Base-by-base conservation (phyloP, 1,284 basidiomycete genomes). In the Phaffia rhodozyma region DNA sequence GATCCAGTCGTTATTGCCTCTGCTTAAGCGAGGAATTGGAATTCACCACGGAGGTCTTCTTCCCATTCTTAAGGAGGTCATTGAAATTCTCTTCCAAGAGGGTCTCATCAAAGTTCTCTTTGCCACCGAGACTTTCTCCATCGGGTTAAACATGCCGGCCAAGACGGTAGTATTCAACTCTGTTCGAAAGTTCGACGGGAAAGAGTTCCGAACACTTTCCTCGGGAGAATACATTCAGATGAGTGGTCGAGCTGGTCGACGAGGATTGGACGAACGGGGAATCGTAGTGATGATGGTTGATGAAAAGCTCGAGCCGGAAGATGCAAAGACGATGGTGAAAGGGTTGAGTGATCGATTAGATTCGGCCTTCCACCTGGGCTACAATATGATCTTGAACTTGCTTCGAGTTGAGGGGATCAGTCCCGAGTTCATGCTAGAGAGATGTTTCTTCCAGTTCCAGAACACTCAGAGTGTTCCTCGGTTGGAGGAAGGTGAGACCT, bases 241-340 rank as follows among this genome's bases (percentile, higher is more conserved):
- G 96, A 94, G 92, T 0, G 96, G 96, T 63, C 89, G 96, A 69
- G 96, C 96, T 5, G 96, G 96, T 70, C 86, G 96, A 73, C 86
- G 96, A 78, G 96, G 96, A 55, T 79, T 98, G 64, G 96, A 99
- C 74, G 94, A 97, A 69, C 85, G 96, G n/a, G 96, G 96, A 67
- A 92, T 99, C 63, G 96, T 99, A 68, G 97, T 99, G 72, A 91
- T 99, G 91, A 98, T 99, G 96, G 91, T 89, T 74, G 94, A 98
- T 76, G 92, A 97, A 78, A 97, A 96, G 78, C 81, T 99, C 59
- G 96, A 98, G 72, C 93, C 96, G 0, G 76, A 83, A 2, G 83
- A 86, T 0, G 94, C 96, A 55, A 98, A 97, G 79, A 83, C 82
- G 62, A 98, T 99, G 96, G 89, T 98, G 75, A 97, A 97, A 76